Base-by-base conservation (phyloP, 2,329 filamentous ascomycete genomes). In the Fusarium sp. region DNA sequence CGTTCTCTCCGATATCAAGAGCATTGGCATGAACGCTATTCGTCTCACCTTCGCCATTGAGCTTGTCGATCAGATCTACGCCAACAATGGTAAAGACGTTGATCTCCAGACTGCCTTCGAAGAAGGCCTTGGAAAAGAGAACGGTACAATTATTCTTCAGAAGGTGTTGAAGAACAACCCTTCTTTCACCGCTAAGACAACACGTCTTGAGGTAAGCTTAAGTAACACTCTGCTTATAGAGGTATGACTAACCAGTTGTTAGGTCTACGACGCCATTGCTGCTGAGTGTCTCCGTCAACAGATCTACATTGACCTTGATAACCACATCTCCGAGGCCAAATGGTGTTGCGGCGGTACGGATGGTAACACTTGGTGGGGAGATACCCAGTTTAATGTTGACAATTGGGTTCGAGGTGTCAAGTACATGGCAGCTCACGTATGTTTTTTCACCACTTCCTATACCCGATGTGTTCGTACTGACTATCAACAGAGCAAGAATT, bases 31-130 rank as follows among this genome's bases (percentile, higher is more conserved):
- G 84, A 92, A 92, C 75, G 86, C 88, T 4, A 87, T 92, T 32
- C 88, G 90, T 4, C 80, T 92, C 47, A 91, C 89, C 0, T 92
- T 87, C 62, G 89, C 90, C 7, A 92, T 89, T 65, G 86, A 92
- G 77, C 89, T 92, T 87, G 83, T 92, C 58, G 90, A 92, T 72
- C 84, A 89, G 76, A 88, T 88, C 68, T 85, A 87, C 48, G 82
- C 79, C 62, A 87, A 87, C 62, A 82, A 81, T n/a, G 85, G 84
- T 14, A 66, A 81, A 30, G 88, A 89, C 45, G 79, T 87, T 3
- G 81, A 84, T 6, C 75, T 89, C 17, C 75, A 83, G 62, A 83
- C 80, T 9, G 85, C 87, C 0, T 87, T 89, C 26, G 70, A 81
- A 70, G 9, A 81, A 78, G 22, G 87, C 79, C 82, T 88, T 14